Evolutionary conservation across 2,329 filamentous ascomycete genomes (phyloP), one percentile per base, ranked within the genome.

Genomic region (Tricladium varicosporioides): DNA sequence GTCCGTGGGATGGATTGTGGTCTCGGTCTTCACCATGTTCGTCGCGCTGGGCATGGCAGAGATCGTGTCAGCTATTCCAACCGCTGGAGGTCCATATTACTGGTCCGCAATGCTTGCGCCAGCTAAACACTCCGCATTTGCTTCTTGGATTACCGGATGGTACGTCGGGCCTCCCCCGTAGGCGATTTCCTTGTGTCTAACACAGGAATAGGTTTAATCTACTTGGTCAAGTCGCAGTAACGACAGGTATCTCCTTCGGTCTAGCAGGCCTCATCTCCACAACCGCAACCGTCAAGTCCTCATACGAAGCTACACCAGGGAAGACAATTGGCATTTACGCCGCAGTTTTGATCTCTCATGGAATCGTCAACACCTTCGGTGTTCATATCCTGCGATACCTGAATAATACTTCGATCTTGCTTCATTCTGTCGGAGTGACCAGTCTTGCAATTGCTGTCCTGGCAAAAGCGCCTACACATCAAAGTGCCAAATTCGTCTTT

Each of bases 251-350:
- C 56, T 75, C 71, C 3, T 78, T 77, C 58, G 77, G 77, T 44
- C 71, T 70, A 50, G 77, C 77, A 9, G 74, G 73, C 22, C 69
- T 79, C 5, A 76, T 79, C 44, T 75, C 75, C 2, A 76, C 73
- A 1, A 69, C 75, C 9, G 76, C 76, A 18, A 75, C 73, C 5
- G 70, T 79, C 14, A 76, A 77, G 56, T 73, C 69, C 13, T 65
- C 66, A 33, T 79, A 77, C 55, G 64, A 63, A 16, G 68, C 79
- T 0, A 78, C 76, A 0, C 72, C 81, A 1, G 71, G 64, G 13
- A 75, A 75, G 59, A 82, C 79, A 2, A 76, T 85, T 50, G 81
- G 80, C n/a, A 84, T 85, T 57, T 83, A 84, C 60, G 81, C 80
- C 5, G 82, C 81, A 5, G 71, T 84, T 4, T 74, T 85, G 3